phyloP scores from a whole-genome alignment of 805 yeast genomes.

The Metschnikowia corniflorae region DNA sequence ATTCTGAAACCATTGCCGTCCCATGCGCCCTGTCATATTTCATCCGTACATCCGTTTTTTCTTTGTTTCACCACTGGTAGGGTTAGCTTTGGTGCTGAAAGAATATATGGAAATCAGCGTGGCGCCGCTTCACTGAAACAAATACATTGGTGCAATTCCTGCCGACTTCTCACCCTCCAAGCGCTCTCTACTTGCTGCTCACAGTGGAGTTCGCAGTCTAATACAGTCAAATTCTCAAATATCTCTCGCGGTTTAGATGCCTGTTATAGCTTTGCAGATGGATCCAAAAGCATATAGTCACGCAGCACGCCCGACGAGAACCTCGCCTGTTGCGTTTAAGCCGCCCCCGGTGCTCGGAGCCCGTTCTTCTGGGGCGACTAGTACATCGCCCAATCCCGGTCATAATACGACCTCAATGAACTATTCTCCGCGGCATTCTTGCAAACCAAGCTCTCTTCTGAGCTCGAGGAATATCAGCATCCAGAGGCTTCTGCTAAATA shows the following conservation, averaged over 20 bases:
- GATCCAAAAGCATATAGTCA: conserved; percentile 5
- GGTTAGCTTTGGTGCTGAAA: no score
- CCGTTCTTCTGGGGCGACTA: conserved; percentile 6
- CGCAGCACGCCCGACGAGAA: conserved; percentile 2
- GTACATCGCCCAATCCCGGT: conserved; percentile 2
- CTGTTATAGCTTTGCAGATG: conserved; percentile 6
- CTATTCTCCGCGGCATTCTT: conserved; percentile 38
- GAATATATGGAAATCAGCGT: not conserved
- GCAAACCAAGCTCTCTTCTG: conserved; percentile 26
- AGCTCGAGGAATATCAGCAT: conserved; percentile 31
- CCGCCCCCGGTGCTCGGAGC: conserved; percentile 9
- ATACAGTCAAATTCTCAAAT: no score
- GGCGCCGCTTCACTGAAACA: not conserved
- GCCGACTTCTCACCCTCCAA: not conserved
- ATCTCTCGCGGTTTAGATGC: conserved; percentile 3
- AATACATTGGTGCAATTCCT: not conserved
- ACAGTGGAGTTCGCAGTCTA: no score
- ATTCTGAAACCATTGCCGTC: conserved; percentile 7
- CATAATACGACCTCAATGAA: conserved; percentile 24
- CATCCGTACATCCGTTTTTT: not conserved
- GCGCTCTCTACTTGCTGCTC: not conserved
- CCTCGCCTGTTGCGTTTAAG: conserved; percentile 8
- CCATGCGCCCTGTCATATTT: conserved; percentile 1
- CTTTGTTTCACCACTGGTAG: no score
- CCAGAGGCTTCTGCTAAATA: conserved; percentile 36